phyloP scores from a whole-genome alignment of 495 filamentous ascomycete genomes.

The Hypoxylon rickii region DNA sequence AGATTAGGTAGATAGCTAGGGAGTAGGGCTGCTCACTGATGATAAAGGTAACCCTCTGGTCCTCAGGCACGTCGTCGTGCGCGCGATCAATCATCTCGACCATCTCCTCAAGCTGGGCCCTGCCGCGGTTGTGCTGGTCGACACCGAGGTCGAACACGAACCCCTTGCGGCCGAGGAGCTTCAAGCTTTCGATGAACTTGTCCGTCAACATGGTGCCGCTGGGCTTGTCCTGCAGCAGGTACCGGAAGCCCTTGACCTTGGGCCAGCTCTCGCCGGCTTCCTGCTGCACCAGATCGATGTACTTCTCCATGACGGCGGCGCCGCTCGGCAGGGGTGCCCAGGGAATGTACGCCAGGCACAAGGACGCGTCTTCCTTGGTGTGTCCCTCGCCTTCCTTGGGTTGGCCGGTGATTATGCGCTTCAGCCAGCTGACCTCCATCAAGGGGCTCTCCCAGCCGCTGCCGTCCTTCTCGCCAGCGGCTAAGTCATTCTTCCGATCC shows the following conservation, averaged over 20 bases:
- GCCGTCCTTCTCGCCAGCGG: slow-evolving; percentile 47
- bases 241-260: slow-evolving; percentile 71
- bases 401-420: slow-evolving; percentile 63
- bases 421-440: slow-evolving; percentile 69
- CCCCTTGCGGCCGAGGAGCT: slow-evolving; percentile 64
- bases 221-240: slow-evolving; percentile 77
- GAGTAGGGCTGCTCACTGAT: slow-evolving; percentile 57
- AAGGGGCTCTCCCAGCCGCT: slow-evolving; percentile 60
- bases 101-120: slow-evolving; percentile 71
- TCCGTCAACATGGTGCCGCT: slow-evolving; percentile 62
- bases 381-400: slow-evolving; percentile 66
- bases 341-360: slow-evolving; percentile 70
- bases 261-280: slow-evolving; percentile 52
- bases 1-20: neutral
- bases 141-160: slow-evolving; percentile 81
- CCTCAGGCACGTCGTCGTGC: slow-evolving; percentile 60
- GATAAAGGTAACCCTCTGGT: slow-evolving; percentile 65
- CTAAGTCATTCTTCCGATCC: slow-evolving; percentile 68
- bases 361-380: slow-evolving; percentile 47
- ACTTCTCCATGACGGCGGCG: slow-evolving; percentile 51
- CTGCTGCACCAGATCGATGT: slow-evolving; percentile 56
- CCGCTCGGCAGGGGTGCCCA: slow-evolving; percentile 81
- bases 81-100: slow-evolving; percentile 71
- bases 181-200: slow-evolving; percentile 70
- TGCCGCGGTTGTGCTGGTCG: slow-evolving; percentile 69